Base-by-base conservation (phyloP, 352 stramenopile genomes). In the Phytophthora sojae region DNA sequence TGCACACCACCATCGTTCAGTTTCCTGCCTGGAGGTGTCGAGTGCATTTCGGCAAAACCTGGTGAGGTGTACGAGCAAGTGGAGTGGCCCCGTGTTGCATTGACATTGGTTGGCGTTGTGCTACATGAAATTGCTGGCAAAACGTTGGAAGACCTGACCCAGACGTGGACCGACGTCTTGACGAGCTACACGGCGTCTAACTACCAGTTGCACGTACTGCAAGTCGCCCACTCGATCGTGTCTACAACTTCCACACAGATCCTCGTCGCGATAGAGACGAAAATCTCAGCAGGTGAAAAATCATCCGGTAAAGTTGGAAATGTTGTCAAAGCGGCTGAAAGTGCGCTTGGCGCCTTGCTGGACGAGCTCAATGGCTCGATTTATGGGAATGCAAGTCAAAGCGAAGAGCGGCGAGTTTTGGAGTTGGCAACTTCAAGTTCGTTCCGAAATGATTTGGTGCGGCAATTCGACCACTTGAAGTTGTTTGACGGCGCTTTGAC, bases 31-130 rank as follows among this genome's bases (percentile, higher is more conserved):
- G 80, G 80, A 26, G 69, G 69, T 5, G 25, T 44, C 14, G 39
- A 61, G 15, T 91, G 83, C 55, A 66, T 61, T 15, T 3, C 57
- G 44, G 64, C 80, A 4, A 61, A 57, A 4, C 35, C 55, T 51
- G 83, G 83, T 25, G 80, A 90, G 57, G 67, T 89, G 11, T 73
- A 85, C 49, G 77, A 90, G 26, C 35, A 63, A 6, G 69, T 88
- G 29, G 42, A 73, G 35, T 86, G 79, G 79, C 67, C 69, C 61
- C 62, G 66, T 1, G 60, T 80, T 21, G 42, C 49, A 39, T 66
- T 85, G 26, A 47, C 62, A 9, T 52, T 85, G 17, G 45, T 45
- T 3, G 73, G 72, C 45, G 17, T 79, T 32, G 62, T 67, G 5
- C 51, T 57, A 4, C 26, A 54, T 11, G 57, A 76, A 6, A 35